phyloP scores from a whole-genome alignment of 805 yeast genomes.

The Lipomyces starkeyi region DNA sequence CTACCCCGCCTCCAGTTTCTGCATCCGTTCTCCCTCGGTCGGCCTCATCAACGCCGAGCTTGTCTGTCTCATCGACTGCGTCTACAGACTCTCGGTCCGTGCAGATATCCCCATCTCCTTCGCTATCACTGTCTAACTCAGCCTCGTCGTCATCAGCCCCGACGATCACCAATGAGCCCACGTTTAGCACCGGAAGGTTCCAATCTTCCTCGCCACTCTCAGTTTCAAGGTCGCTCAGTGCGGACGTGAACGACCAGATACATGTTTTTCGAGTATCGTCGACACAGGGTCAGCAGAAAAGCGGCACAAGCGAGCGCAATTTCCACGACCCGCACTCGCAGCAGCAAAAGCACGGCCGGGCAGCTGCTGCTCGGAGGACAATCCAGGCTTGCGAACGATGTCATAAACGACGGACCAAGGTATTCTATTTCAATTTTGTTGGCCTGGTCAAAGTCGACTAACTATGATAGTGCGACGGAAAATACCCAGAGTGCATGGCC shows the following conservation, averaged over 20 bases:
- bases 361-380: constrained; percentile 23
- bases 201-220: constrained; percentile 22
- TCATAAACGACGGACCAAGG: constrained; percentile 35
- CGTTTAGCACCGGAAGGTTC: constrained; percentile 15
- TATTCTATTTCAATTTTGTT: not conserved
- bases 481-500: constrained; percentile 35
- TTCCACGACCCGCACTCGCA: not conserved
- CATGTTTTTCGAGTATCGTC: constrained; percentile 22
- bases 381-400: constrained; percentile 35
- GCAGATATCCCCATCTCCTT: not conserved
- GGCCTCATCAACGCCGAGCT: not conserved
- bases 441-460: not conserved
- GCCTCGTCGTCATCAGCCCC: not conserved
- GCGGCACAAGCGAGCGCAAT: not conserved
- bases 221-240: constrained; percentile 24
- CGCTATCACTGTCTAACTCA: not conserved
- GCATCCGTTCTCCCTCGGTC: not conserved
- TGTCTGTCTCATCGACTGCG: not conserved
- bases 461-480: constrained; percentile 31
- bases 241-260: constrained; percentile 28
- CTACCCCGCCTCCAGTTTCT: not conserved
- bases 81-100: not conserved
- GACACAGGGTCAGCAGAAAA: not conserved
- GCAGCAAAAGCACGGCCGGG: not conserved
- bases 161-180: not conserved